phyloP scores from a whole-genome alignment of 768 basidiomycete genomes.

The Botryobasidium botryosum region DNA sequence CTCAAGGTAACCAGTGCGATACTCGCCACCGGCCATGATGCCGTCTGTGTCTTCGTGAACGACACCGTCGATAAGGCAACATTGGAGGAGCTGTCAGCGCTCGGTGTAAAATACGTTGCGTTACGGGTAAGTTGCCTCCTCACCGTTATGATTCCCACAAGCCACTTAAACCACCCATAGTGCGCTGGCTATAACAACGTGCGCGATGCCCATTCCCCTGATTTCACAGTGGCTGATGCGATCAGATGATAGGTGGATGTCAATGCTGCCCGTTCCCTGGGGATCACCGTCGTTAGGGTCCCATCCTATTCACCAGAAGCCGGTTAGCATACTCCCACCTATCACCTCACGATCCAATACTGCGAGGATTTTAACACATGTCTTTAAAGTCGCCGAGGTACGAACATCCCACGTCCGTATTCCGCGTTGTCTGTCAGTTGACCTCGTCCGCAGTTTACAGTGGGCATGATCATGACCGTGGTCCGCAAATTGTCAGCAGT shows the following conservation, averaged over 20 bases:
- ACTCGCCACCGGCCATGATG: conserved; percentile 10
- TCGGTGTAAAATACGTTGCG: conserved; percentile 11
- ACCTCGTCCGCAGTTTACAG: conserved; percentile 12
- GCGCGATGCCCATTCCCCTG: background rate
- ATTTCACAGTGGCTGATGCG: background rate
- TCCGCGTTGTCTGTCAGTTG: no score
- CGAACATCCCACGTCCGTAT: background rate
- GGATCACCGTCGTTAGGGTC: conserved; percentile 12
- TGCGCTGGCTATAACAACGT: conserved; percentile 12
- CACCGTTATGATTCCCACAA: no score
- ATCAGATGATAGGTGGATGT: conserved; percentile 12
- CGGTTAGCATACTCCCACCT: background rate
- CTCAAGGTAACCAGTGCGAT: conserved; percentile 6
- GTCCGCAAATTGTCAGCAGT: conserved; percentile 12
- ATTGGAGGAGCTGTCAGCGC: conserved; percentile 8
- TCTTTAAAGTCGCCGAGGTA: conserved; percentile 11
- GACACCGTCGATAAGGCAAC: conserved; percentile 9
- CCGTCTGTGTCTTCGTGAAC: conserved; percentile 14
- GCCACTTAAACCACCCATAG: background rate
- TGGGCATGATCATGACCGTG: conserved; percentile 14
- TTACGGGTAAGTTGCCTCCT: conserved; percentile 6
- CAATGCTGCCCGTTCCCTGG: conserved; percentile 11
- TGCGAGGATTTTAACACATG: background rate
- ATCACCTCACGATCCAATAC: background rate
- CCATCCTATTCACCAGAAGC: conserved; percentile 15